Base-by-base conservation (phyloP, 139 green algal species). In the Haematococcus sp. region DNA sequence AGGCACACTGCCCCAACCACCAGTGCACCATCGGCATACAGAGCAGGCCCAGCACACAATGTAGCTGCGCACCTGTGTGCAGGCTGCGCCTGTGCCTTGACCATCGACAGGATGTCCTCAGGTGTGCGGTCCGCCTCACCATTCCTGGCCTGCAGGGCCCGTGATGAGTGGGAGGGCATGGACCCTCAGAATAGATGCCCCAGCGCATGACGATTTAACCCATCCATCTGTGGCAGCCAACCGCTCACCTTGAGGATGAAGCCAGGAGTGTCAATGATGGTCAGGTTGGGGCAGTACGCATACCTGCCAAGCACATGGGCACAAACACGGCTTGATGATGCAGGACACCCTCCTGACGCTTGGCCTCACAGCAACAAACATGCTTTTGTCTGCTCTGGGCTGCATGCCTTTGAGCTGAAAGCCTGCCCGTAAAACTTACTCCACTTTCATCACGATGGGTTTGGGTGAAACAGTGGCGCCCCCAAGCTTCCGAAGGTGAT, bases 161-260 rank as follows among this genome's bases (percentile, higher is more conserved):
- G 11, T 7, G n/a, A n/a, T n/a, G n/a, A 68, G 3, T 4, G 30
- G 4, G 9, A 4, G 13, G 31, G 7, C 7, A 27, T 17, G 30
- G 4, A 63, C 7, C 17, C 17, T 28, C 7, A 63, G 23, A 19
- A 25, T 15, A 32, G 55, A 32, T 15, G 7, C 7, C 17, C 7
- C 55, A 63, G 7, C 20, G 22, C 19, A 63, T 19, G 25, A 17
- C 46, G 15, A 23, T 31, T 31, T 19, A 63, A 27, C 16, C 20
- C 16, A n/a, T 13, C 16, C 55, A 63, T 63, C 20, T 31, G 23
- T 7, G 20, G 55, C 55, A 63, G 20, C 16, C n/a, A n/a, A n/a
- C n/a, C n/a, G n/a, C n/a, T n/a, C 35, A 88, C 91, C 86, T 97
- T 96, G 2, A 97, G 76, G 64, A 98, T 94, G 65, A 98, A 95